These are phyloP conservation scores for Schrenkiella parvula DNA, from an alignment of 345 rosid species.

Conservation along the genomic window DNA sequence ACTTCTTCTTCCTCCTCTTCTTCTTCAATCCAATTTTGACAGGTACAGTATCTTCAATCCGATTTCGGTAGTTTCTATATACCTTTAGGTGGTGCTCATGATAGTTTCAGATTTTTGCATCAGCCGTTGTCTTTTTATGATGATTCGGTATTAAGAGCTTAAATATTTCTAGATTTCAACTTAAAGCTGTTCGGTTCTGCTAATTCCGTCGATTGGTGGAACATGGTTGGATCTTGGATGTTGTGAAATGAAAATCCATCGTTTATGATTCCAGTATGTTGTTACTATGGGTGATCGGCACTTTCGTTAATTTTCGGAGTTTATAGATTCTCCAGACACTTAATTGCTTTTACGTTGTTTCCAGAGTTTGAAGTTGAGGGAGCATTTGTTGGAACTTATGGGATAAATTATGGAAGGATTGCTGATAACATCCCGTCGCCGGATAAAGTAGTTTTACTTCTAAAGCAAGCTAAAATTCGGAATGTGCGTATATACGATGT, in stretches of 20 bases:
- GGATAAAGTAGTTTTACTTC: slow-evolving; percentile 71
- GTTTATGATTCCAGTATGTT: background rate
- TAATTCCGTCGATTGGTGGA: background rate
- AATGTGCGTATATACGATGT: slow-evolving; percentile 89
- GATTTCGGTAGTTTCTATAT: background rate
- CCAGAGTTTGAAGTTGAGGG: slow-evolving; percentile 44
- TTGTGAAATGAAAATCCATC: background rate
- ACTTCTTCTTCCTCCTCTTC: slow-evolving; percentile 36
- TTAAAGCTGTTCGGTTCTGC: background rate
- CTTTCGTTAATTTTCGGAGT: background rate
- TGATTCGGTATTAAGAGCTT: background rate
- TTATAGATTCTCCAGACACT: slow-evolving; percentile 2
- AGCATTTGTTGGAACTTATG: slow-evolving; percentile 85
- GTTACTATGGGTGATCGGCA: background rate
- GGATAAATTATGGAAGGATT: slow-evolving; percentile 90
- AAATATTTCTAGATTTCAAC: background rate
- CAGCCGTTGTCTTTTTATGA: slow-evolving; percentile 8
- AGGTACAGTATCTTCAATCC: slow-evolving; percentile 43
- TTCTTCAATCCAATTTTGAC: slow-evolving; percentile 36
- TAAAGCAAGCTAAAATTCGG: slow-evolving; percentile 72
- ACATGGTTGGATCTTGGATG: background rate
- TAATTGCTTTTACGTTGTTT: background rate
- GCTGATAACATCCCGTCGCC: slow-evolving; percentile 97
- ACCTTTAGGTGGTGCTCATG: background rate
- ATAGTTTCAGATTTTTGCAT: slow-evolving; percentile 2